Percentiles rank a stretch among this genome's conserved stretches.
Conservation (phyloP, 2,329 filamentous ascomycete genomes). For the Pseudogymnoascus sp. region DNA sequence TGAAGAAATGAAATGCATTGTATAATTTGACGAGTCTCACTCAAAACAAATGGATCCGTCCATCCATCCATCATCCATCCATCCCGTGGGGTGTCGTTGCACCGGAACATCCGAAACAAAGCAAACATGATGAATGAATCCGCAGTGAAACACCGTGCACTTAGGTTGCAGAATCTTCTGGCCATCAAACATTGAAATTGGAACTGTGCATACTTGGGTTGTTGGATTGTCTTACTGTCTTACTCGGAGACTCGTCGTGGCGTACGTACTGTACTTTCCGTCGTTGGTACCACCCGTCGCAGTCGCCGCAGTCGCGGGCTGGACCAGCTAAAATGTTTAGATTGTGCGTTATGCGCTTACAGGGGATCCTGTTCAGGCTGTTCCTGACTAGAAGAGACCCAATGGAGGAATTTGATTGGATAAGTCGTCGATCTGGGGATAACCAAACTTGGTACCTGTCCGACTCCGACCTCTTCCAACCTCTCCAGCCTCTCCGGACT, state of each 20-base stretch:
- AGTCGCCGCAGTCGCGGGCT: not conserved
- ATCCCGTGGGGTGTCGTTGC: not conserved
- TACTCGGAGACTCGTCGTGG: not conserved
- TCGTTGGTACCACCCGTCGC: not conserved
- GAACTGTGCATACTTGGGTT: not conserved
- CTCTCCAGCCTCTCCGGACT: not conserved
- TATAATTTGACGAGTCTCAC: not conserved
- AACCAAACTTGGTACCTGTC: not conserved
- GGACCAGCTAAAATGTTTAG: not conserved
- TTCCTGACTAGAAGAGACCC: not conserved
- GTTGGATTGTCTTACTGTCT: not conserved
- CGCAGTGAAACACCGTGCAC: not conserved
- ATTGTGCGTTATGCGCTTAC: conserved; percentile 2
- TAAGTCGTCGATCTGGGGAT: not conserved
- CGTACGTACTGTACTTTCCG: not conserved
- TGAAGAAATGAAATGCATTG: conserved; percentile 15
- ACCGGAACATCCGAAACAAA: not conserved
- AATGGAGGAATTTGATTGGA: not conserved
- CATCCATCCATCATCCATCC: not conserved
- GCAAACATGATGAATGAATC: not conserved
- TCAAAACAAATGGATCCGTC: not conserved
- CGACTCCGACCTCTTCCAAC: not conserved
- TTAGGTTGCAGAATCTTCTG: not conserved
- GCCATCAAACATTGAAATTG: not conserved
- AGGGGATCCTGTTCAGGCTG: not conserved